Evolutionary conservation across 2,329 filamentous ascomycete genomes (phyloP).

Genomic region (Zymoseptoria ardabiliae): DNA sequence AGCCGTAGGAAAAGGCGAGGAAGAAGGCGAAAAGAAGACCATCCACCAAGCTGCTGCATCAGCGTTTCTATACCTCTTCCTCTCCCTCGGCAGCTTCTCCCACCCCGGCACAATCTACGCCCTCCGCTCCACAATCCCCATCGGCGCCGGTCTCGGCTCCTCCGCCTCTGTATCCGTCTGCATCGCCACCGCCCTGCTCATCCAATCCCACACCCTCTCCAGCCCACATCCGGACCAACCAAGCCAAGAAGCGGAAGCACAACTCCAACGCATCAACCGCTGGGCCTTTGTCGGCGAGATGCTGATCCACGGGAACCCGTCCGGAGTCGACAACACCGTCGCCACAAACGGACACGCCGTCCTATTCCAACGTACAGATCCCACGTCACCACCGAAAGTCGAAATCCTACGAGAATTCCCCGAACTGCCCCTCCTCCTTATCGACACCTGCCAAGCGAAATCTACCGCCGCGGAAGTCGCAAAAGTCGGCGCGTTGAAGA

Average conservation of each 20-base stretch:
- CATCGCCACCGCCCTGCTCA: slow-evolving; percentile 69
- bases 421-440: slow-evolving; percentile 78
- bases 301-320: slow-evolving; percentile 95
- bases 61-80: slow-evolving; percentile 86
- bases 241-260: slow-evolving; percentile 73
- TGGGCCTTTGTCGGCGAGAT: slow-evolving; percentile 98
- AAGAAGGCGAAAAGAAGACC: slow-evolving; percentile 63
- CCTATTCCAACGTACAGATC: slow-evolving; percentile 75
- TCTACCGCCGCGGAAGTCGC: slow-evolving; percentile 79
- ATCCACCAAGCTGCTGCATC: slow-evolving; percentile 75
- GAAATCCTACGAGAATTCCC: slow-evolving; percentile 78
- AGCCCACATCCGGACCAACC: slow-evolving; percentile 91
- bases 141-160: slow-evolving; percentile 83
- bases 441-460: slow-evolving; percentile 82
- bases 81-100: slow-evolving; percentile 72
- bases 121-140: slow-evolving; percentile 86
- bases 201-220: slow-evolving; percentile 76
- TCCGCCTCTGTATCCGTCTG: slow-evolving; percentile 94
- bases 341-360: slow-evolving; percentile 90
- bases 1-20: slow-evolving; percentile 58
- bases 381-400: slow-evolving; percentile 63
- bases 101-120: slow-evolving; percentile 83
- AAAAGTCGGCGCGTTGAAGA: slow-evolving; percentile 70
- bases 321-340: slow-evolving; percentile 95
- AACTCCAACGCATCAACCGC: slow-evolving; percentile 90